Evolutionary conservation across 139 green algal genomes (phyloP).

Genomic region (Spirogloea muscicola): DNA sequence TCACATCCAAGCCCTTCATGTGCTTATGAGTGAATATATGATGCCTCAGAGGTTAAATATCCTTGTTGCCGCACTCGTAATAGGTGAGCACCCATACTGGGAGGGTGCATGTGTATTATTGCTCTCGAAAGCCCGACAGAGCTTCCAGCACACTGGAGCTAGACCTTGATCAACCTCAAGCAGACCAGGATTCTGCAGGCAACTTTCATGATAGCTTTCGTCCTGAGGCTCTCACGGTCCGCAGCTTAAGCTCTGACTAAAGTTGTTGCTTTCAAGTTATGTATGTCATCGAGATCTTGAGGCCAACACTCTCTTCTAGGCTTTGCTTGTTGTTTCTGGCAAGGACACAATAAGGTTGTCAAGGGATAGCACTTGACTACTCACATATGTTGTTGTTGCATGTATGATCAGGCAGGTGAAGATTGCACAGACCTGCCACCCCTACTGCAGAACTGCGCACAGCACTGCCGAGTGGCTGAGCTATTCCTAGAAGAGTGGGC

Average conservation of each 20-base stretch:
- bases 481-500: conserved; percentile 24
- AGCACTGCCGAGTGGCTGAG: neutral
- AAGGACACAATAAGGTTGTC: neutral
- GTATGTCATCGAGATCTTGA: neutral
- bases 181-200: too few relatives aligned
- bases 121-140: neutral
- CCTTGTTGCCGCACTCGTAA: neutral
- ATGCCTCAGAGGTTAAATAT: neutral
- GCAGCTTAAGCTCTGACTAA: too few relatives aligned
- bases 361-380: too few relatives aligned
- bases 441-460: neutral
- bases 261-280: too few relatives aligned
- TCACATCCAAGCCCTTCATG: neutral
- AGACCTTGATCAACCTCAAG: conserved; percentile 6
- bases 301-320: neutral
- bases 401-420: too few relatives aligned
- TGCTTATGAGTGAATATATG: neutral
- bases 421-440: neutral
- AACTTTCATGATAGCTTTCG: too few relatives aligned
- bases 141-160: neutral
- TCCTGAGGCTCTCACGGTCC: too few relatives aligned
- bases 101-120: neutral
- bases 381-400: too few relatives aligned
- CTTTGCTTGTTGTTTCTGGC: neutral
- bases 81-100: conserved; percentile 5